phyloP scores from a whole-genome alignment of 495 filamentous ascomycete genomes.

The Aspergillus cavernicola region DNA sequence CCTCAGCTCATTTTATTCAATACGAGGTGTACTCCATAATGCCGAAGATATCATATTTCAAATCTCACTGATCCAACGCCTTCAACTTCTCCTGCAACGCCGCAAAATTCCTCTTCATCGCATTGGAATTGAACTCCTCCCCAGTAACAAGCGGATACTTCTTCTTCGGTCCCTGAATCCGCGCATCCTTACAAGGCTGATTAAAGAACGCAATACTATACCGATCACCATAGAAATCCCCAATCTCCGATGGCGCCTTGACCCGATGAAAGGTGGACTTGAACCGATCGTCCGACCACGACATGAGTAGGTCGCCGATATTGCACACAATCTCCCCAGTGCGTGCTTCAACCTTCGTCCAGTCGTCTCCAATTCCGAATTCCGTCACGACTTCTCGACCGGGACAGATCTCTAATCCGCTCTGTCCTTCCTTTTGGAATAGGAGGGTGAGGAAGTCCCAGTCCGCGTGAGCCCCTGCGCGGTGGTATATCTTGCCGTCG shows the following conservation, averaged over 20 bases:
- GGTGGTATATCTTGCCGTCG: conserved; percentile 47
- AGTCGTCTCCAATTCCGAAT: conserved; percentile 56
- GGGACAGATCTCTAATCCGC: conserved; percentile 63
- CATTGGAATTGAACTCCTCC: conserved; percentile 3
- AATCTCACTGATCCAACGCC: neutral
- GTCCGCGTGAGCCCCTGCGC: conserved; percentile 63
- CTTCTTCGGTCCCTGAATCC: conserved; percentile 56
- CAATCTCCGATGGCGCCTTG: conserved; percentile 49
- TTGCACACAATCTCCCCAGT: conserved; percentile 62
- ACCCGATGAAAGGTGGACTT: conserved; percentile 63
- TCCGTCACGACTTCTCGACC: conserved; percentile 58
- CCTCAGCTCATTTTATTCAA: too few relatives aligned
- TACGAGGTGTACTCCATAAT: too few relatives aligned
- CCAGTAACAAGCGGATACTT: conserved; percentile 41
- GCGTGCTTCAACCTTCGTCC: conserved; percentile 57
- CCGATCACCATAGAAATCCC: conserved; percentile 54
- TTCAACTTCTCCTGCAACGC: conserved; percentile 1
- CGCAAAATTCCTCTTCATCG: conserved; percentile 4
- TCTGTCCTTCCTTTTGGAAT: conserved; percentile 61
- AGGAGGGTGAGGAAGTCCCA: conserved; percentile 62
- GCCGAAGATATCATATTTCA: neutral
- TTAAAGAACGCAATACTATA: conserved; percentile 68
- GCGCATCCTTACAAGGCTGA: conserved; percentile 56
- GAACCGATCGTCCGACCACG: conserved; percentile 66
- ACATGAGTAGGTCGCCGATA: conserved; percentile 67